phyloP scores from a whole-genome alignment of 257 asterid genomes.

The Jaltomata sinuosa region DNA sequence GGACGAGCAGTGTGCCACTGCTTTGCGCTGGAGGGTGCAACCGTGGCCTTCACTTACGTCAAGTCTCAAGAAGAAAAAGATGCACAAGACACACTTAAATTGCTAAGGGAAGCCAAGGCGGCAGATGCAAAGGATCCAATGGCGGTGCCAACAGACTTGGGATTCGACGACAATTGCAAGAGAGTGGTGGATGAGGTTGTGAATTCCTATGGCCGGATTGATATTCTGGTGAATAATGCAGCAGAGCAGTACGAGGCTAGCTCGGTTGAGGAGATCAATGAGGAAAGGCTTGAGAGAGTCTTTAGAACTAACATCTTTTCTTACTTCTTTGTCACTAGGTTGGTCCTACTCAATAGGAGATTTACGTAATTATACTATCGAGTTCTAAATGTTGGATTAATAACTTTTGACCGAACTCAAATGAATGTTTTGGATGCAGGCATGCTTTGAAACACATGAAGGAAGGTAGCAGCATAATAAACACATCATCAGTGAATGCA shows the following conservation, averaged over 20 bases:
- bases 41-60: constrained; percentile 62
- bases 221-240: constrained; percentile 60
- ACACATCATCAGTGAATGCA: constrained; percentile 56
- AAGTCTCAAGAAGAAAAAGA: constrained; percentile 69
- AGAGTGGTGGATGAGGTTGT: constrained; percentile 55
- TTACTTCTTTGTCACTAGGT: constrained; percentile 43
- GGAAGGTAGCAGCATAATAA: constrained; percentile 60
- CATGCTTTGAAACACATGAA: constrained; percentile 69
- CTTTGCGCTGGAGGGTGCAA: constrained; percentile 65
- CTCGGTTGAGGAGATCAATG: constrained; percentile 63
- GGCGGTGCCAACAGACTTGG: constrained; percentile 50
- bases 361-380: not conserved
- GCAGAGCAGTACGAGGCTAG: constrained; percentile 51
- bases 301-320: constrained; percentile 59
- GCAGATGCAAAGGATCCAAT: constrained; percentile 50
- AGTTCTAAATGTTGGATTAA: not conserved
- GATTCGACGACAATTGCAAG: constrained; percentile 60
- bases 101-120: constrained; percentile 33
- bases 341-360: not conserved
- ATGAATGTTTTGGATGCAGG: constrained; percentile 16
- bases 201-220: constrained; percentile 35
- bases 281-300: constrained; percentile 53
- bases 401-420: not conserved
- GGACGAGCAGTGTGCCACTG: constrained; percentile 62
- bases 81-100: constrained; percentile 40